phyloP scores from a whole-genome alignment of 805 yeast genomes.

The Starmerella cellae region DNA sequence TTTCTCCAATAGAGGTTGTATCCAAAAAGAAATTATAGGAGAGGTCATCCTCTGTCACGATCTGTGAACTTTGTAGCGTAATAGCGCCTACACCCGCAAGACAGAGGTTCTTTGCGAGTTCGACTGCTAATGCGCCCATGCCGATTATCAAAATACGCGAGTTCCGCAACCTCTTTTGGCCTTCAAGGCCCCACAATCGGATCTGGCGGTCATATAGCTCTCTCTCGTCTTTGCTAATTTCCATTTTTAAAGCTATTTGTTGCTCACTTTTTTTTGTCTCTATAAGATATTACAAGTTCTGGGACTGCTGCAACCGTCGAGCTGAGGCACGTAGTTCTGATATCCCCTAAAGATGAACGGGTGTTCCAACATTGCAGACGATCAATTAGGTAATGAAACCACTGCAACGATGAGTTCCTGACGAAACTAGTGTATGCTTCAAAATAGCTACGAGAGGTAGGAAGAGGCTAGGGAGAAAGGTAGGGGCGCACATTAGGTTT shows the following conservation, averaged over 20 bases:
- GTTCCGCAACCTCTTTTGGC: constrained; percentile 63
- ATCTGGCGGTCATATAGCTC: constrained; percentile 81
- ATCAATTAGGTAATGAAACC: neutral
- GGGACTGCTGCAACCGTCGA: no score
- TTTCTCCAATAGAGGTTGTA: constrained; percentile 33
- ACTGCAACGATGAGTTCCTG: no score
- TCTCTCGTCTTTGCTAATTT: constrained; percentile 18
- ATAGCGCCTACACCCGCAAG: constrained; percentile 60
- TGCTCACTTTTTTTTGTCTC: no score
- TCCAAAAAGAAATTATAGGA: constrained; percentile 51
- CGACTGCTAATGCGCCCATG: constrained; percentile 65
- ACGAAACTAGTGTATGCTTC: no score
- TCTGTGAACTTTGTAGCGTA: constrained; percentile 40
- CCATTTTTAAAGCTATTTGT: constrained; percentile 4
- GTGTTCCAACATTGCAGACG: no score
- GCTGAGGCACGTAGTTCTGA: no score
- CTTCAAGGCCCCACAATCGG: constrained; percentile 89
- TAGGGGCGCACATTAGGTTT: no score
- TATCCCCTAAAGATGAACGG: no score
- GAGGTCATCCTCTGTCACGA: constrained; percentile 35
- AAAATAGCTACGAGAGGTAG: no score
- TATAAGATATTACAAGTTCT: no score
- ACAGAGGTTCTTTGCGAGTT: constrained; percentile 61
- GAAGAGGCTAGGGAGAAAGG: no score
- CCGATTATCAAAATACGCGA: constrained; percentile 60